Conservation (phyloP, 495 filamentous ascomycete species). For the Penicillium parvum region DNA sequence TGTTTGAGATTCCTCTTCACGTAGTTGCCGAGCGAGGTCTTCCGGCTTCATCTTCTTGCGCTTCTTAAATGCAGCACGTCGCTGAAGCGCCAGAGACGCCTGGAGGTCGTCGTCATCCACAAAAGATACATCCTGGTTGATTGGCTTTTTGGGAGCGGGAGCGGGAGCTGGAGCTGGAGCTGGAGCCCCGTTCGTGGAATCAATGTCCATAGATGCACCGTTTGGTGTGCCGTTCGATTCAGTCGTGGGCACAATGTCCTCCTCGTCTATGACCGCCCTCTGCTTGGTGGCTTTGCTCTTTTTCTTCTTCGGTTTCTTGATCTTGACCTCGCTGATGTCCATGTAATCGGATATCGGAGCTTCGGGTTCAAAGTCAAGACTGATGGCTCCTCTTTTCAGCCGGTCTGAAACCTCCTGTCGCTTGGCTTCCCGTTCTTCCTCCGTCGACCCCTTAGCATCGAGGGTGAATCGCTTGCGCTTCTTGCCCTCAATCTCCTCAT, state of each 20-base stretch:
- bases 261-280: slow-evolving; percentile 67
- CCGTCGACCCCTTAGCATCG: slow-evolving; percentile 65
- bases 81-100: slow-evolving; percentile 72
- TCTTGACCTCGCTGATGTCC: slow-evolving; percentile 77
- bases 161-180: slow-evolving; percentile 36
- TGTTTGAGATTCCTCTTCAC: slow-evolving; percentile 63
- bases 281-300: slow-evolving; percentile 73
- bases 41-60: slow-evolving; percentile 77
- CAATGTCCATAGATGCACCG: slow-evolving; percentile 71
- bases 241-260: slow-evolving; percentile 57
- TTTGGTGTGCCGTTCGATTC: slow-evolving; percentile 37
- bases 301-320: slow-evolving; percentile 92
- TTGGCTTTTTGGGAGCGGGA: slow-evolving; percentile 53
- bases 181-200: slow-evolving; percentile 42
- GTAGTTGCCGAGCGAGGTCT: slow-evolving; percentile 78
- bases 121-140: slow-evolving; percentile 62
- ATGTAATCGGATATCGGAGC: slow-evolving; percentile 78
- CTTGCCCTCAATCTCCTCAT: slow-evolving; percentile 91
- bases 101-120: slow-evolving; percentile 93
- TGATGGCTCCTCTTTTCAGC: slow-evolving; percentile 65
- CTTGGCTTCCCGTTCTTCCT: slow-evolving; percentile 59
- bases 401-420: slow-evolving; percentile 53
- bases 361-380: slow-evolving; percentile 65
- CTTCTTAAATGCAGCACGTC: slow-evolving; percentile 81
- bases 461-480: slow-evolving; percentile 85